Evolutionary conservation across 139 green algal genomes (phyloP).

Genomic region (Closterium sp.): DNA sequence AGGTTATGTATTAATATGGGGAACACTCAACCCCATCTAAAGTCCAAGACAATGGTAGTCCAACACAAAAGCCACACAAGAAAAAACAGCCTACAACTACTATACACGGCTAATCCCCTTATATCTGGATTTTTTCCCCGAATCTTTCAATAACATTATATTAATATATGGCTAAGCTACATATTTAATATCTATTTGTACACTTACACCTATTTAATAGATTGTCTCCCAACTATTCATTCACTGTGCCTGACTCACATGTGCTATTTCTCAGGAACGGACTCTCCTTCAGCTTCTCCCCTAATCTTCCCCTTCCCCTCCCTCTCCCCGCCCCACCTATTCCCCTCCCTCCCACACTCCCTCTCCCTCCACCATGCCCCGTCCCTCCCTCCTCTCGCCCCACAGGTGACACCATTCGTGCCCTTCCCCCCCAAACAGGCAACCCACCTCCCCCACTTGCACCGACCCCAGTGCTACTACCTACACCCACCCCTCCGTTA

Average conservation of each 20-base stretch:
- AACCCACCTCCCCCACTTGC: not conserved
- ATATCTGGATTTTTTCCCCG: too few relatives aligned
- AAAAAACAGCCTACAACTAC: too few relatives aligned
- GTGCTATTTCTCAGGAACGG: not conserved
- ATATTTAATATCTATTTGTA: too few relatives aligned
- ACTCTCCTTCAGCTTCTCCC: not conserved
- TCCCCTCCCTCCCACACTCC: not conserved
- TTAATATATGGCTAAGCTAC: too few relatives aligned
- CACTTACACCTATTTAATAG: too few relatives aligned
- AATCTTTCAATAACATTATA: too few relatives aligned
- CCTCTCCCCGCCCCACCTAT: not conserved
- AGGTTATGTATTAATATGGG: too few relatives aligned
- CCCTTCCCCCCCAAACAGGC: not conserved
- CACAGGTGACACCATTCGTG: not conserved
- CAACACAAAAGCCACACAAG: too few relatives aligned
- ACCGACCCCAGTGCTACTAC: not conserved
- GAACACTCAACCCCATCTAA: too few relatives aligned
- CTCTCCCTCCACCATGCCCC: not conserved
- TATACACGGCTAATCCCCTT: too few relatives aligned
- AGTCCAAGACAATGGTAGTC: too few relatives aligned
- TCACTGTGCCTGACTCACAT: not conserved
- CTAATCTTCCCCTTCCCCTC: not conserved
- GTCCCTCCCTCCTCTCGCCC: not conserved
- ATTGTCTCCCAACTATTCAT: not conserved
- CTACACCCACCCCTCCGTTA: too few relatives aligned